Evolutionary conservation across 2,329 filamentous ascomycete species (phyloP).

Genomic region (Curvularia eragrostidis): DNA sequence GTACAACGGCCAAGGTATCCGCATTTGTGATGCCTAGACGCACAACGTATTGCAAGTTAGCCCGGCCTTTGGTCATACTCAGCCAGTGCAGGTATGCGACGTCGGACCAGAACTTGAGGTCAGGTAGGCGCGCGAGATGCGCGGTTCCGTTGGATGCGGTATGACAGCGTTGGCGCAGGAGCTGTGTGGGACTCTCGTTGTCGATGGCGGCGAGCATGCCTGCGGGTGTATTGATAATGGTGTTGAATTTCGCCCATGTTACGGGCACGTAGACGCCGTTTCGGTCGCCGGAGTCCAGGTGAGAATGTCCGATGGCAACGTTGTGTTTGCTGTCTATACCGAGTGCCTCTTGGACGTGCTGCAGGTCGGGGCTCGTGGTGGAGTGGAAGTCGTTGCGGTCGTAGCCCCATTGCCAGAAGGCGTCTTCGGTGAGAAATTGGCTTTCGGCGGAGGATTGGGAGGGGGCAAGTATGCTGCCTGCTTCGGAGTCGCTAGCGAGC

Average conservation of each 20-base stretch:
- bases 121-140: not conserved
- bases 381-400: not conserved
- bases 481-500: not conserved
- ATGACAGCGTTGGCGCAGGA: not conserved
- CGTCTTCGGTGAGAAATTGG: not conserved
- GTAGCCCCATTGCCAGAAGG: not conserved
- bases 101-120: not conserved
- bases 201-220: conserved; percentile 2
- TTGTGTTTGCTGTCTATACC: not conserved
- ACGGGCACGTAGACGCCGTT: not conserved
- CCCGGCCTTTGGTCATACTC: not conserved
- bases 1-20: not conserved
- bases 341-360: not conserved
- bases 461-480: not conserved
- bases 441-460: not conserved
- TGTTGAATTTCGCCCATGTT: not conserved
- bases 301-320: not conserved
- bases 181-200: not conserved
- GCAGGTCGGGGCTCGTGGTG: not conserved
- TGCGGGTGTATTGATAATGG: not conserved
- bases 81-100: conserved; percentile 1
- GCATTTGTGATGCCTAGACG: not conserved
- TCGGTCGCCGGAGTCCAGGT: not conserved
- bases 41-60: not conserved
- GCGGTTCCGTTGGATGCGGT: too few relatives aligned